phyloP scores from a whole-genome alignment of 306 rosid genomes.

The Cucumis sativus region Cucumber_9930_V3 NC_026658.2:17542501-17543000 shows the following conservation, averaged over 20 bases:
- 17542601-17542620: slow-evolving; percentile 56
- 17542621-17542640: slow-evolving; percentile 45
- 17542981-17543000: neutral
- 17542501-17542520: slow-evolving; percentile 22
- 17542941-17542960: too few species aligned
- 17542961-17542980: neutral
- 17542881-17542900: neutral
- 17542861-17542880: neutral
- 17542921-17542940: too few species aligned
- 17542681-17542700: slow-evolving; percentile 44
- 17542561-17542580: slow-evolving; percentile 55
- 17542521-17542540: slow-evolving; percentile 41
- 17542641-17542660: slow-evolving; percentile 62
- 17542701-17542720: slow-evolving; percentile 33
- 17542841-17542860: slow-evolving; percentile 2
- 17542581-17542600: slow-evolving; percentile 48
- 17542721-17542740: slow-evolving; percentile 66
- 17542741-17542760: slow-evolving; percentile 34
- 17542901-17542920: neutral
- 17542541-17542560: slow-evolving; percentile 50
- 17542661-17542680: slow-evolving; percentile 29
- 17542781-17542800: slow-evolving; percentile 48
- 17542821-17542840: slow-evolving; percentile 38
- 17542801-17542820: slow-evolving; percentile 41
- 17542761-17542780: slow-evolving; percentile 45